Evolutionary conservation across 164 flowering plant species (phyloP).

Genomic region (Pachysandra terminalis): DNA sequence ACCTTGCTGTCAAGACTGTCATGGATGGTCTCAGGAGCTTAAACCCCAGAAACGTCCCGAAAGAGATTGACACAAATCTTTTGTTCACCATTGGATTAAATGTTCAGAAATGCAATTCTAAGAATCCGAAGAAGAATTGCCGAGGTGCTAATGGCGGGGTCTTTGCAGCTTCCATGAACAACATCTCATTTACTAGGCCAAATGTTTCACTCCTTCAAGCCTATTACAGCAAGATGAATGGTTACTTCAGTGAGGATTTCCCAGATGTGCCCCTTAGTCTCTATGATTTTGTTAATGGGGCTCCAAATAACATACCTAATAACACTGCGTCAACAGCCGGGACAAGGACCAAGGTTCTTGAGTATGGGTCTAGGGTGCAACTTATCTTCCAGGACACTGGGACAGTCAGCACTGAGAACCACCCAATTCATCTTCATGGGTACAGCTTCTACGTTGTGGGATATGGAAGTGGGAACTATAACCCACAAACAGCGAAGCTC

Average conservation of each 20-base stretch:
- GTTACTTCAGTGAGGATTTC: constrained; percentile 50
- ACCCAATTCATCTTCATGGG: constrained; percentile 80
- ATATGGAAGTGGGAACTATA: constrained; percentile 55
- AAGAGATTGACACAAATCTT: constrained; percentile 43
- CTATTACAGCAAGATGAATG: constrained; percentile 39
- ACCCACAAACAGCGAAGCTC: constrained; percentile 38
- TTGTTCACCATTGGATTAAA: constrained; percentile 61
- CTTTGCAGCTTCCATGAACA: constrained; percentile 65
- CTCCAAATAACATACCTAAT: constrained; percentile 52
- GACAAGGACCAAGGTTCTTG: constrained; percentile 50
- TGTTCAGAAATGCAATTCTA: constrained; percentile 40
- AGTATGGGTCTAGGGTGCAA: constrained; percentile 55
- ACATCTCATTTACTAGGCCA: constrained; percentile 48
- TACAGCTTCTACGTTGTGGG: constrained; percentile 71
- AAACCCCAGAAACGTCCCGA: constrained; percentile 30
- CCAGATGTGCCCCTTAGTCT: constrained; percentile 45
- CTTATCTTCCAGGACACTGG: constrained; percentile 64
- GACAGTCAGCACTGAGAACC: constrained; percentile 56
- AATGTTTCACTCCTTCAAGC: constrained; percentile 50
- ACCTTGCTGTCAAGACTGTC: constrained; percentile 39
- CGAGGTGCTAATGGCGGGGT: constrained; percentile 40
- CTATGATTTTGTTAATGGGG: constrained; percentile 64
- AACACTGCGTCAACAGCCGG: constrained; percentile 46
- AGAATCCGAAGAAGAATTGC: constrained; percentile 44
- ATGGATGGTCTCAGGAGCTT: constrained; percentile 63